Base-by-base conservation (phyloP, 2,329 filamentous ascomycete species). In the Didymosphaeria variabile region DNA sequence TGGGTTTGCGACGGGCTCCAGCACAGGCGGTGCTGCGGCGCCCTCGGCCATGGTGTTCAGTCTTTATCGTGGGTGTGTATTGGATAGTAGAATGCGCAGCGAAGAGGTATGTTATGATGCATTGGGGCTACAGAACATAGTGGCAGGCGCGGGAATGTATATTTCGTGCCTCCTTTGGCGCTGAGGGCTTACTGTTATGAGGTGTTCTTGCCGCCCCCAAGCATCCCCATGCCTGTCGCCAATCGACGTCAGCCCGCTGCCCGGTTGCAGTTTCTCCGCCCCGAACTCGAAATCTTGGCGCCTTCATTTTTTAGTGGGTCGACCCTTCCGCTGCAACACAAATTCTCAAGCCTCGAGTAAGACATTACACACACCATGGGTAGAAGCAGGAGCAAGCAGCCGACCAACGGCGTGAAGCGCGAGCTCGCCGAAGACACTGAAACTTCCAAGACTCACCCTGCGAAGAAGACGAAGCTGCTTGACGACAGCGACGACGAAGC, bases 1-100 rank as follows among this genome's bases (percentile, higher is more conserved):
- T 36, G 80, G 79, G 64, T 70, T 76, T 38, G 70, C 73, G n/a
- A 82, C 75, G 23, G 78, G 79, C 67, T 75, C 72, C 32, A 81
- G 67, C 36, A 69, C 68, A 44, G 76, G 73, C 60, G 67, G 72
- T 49, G 64, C 61, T 40, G 71, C 62, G 34, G 72, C 59, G 54
- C 76, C 73, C 15, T 80, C 75, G 51, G 74, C 76, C 78, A 80
- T 80, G 49, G 26, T 62, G 51, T 54, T 50, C 21, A 47, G 29
- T 52, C 51, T 19, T 40, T 31, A 15, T 46, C 45, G 45, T 52
- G 46, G 32, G 31, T 7, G 34, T 49, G 26, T 36, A 55, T 23
- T 40, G 42, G 29, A 46, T 3, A 23, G 19, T 13, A 44, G 8
- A 29, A 31, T 36, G 47, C 13, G 47, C 21, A 63, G 66, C 65